These are phyloP conservation scores for Pyricularia pennisetigena DNA, from an alignment of 2,329 filamentous ascomycete genomes.

Conservation along the genomic window DNA sequence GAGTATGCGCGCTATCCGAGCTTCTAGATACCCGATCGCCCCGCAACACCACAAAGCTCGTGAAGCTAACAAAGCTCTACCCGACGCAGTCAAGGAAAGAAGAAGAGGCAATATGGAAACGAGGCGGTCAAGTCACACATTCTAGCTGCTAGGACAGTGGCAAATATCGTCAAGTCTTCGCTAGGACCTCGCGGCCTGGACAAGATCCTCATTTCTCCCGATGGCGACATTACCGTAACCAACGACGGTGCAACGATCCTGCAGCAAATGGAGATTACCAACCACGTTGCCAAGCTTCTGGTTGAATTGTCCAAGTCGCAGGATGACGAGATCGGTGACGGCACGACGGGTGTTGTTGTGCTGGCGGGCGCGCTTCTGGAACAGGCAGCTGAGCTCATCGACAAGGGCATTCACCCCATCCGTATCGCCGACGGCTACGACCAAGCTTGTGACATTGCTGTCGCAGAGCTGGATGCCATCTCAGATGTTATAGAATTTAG, in stretches of 20 bases:
- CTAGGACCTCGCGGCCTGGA: constrained; percentile 91
- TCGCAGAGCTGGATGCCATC: constrained; percentile 85
- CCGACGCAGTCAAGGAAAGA: constrained; percentile 73
- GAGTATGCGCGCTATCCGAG: constrained; percentile 55
- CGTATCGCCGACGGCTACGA: constrained; percentile 98
- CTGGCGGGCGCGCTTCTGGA: constrained; percentile 89
- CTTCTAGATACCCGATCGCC: constrained; percentile 3
- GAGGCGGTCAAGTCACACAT: constrained; percentile 99
- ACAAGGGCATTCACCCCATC: constrained; percentile 99
- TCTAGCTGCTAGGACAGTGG: constrained; percentile 87
- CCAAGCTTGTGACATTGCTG: constrained; percentile 92
- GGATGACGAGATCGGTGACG: constrained; percentile 97
- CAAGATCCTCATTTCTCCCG: constrained; percentile 97
- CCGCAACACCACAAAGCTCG: not conserved
- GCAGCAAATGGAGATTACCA: constrained; percentile 96
- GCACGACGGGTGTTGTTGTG: constrained; percentile 95
- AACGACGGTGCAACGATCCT: constrained; percentile 98
- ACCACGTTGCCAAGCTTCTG: constrained; percentile 94
- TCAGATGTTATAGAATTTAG: constrained; percentile 85
- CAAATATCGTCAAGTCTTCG: constrained; percentile 95
- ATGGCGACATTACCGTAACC: constrained; percentile 97
- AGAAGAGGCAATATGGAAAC: constrained; percentile 92
- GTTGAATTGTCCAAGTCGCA: constrained; percentile 98
- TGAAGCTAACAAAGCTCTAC: constrained; percentile 3
- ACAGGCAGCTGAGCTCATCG: constrained; percentile 93